Evolutionary conservation across 2,329 filamentous ascomycete genomes (phyloP), one percentile per base, ranked within the genome.

Genomic region (Torrubiella hemipterigena): DNA sequence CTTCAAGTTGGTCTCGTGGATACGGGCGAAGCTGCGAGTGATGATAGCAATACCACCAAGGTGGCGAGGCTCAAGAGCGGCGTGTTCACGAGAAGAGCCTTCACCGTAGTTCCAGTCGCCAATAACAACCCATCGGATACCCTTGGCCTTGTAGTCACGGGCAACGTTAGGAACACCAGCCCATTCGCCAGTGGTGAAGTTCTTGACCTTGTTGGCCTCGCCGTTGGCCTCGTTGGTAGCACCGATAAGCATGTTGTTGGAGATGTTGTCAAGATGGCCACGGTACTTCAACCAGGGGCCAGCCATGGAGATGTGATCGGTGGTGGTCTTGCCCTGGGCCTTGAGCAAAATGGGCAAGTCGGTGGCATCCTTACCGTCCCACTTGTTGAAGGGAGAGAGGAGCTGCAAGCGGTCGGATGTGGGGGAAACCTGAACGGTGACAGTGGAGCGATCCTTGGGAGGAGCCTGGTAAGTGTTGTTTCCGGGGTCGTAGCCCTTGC

Each of bases 21-120:
- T 98, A 81, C 91, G 91, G 52, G 91, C 91, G 57, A 98, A 98
- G 43, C 76, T 84, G 55, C 85, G 81, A 54, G 81, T 87, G 58
- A 98, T 93, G 69, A 98, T 94, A 52, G 89, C 91, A 51, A 95
- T 75, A 61, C 89, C 91, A 54, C 91, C 91, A 43, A 98, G 79
- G 69, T 96, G 89, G 58, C 91, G 80, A 55, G 91, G 91, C 72
- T 98, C 89, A 40, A 98, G 77, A 61, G 91, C 91, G 48, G 91
- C 91, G 59, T 98, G 91, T 72, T 98, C 91, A 73, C 91, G 86
- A 41, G 91, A 96, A 56, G 77, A 84, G 48, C 91, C 91, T 68
- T 98, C 91, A 45, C 91, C 91, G 65, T 96, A 96, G 74, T 98
- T 98, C 86, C 86, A 96, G 74, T 96, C 91, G 67, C 91, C 91